Evolutionary conservation across 164 flowering plant species (phyloP).

Genomic region (Nymphaea colorata): DNA sequence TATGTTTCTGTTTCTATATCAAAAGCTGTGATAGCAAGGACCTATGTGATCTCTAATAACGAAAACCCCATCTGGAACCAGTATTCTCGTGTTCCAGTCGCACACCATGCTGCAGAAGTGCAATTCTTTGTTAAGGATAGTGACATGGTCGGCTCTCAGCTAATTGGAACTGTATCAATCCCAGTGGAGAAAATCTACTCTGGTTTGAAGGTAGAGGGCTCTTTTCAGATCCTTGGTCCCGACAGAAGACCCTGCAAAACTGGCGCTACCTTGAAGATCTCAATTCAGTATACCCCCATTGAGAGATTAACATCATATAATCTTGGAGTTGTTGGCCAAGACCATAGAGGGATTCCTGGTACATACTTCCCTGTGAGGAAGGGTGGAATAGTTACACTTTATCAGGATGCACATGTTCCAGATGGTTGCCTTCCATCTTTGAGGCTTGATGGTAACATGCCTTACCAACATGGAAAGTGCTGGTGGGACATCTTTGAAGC

Average conservation of each 20-base stretch:
- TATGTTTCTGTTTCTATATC: conserved; percentile 62
- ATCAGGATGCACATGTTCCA: conserved; percentile 96
- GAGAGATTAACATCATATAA: conserved; percentile 44
- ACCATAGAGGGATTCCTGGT: conserved; percentile 65
- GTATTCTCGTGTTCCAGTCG: conserved; percentile 81
- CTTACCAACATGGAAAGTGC: conserved; percentile 80
- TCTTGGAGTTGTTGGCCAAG: conserved; percentile 72
- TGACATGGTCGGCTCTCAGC: conserved; percentile 85
- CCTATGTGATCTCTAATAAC: conserved; percentile 73
- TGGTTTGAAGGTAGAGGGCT: conserved; percentile 60
- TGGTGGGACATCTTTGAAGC: conserved; percentile 86
- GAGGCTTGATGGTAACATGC: conserved; percentile 48
- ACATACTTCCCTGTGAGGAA: conserved; percentile 88
- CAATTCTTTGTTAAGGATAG: conserved; percentile 74
- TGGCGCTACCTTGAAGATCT: conserved; percentile 57
- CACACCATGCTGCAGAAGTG: conserved; percentile 81
- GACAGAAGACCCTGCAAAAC: conserved; percentile 64
- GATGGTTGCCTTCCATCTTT: conserved; percentile 70
- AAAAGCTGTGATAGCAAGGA: conserved; percentile 71
- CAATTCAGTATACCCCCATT: conserved; percentile 63
- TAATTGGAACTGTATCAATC: conserved; percentile 66
- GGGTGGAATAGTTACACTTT: conserved; percentile 79
- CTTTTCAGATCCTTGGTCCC: conserved; percentile 48
- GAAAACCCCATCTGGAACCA: conserved; percentile 95
- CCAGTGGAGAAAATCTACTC: conserved; percentile 61